Conservation (phyloP, 257 asterid species). For the Gynochthodes officinalis region DNA sequence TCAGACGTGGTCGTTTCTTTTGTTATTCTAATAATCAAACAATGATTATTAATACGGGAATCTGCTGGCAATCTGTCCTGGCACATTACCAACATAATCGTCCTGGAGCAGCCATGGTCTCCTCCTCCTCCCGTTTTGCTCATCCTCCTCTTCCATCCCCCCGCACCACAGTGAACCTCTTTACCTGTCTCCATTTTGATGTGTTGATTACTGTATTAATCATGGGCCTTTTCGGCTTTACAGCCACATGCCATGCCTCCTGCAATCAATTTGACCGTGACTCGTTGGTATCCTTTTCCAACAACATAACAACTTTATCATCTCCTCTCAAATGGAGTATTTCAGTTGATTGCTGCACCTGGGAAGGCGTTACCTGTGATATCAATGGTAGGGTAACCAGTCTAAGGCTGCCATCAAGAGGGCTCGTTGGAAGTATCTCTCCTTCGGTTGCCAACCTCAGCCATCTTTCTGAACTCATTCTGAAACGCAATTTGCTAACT, state of each 20-base stretch:
- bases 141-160: slow-evolving; percentile 9
- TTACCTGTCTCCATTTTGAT: slow-evolving; percentile 20
- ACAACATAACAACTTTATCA: slow-evolving; percentile 27
- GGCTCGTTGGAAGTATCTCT: slow-evolving; percentile 50
- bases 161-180: slow-evolving; percentile 9
- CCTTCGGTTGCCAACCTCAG: slow-evolving; percentile 52
- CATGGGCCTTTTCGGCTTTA: slow-evolving; percentile 19
- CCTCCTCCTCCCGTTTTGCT: slow-evolving; percentile 17
- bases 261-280: slow-evolving; percentile 53
- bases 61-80: slow-evolving; percentile 30
- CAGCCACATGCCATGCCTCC: slow-evolving; percentile 35
- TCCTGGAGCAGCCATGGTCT: slow-evolving; percentile 59
- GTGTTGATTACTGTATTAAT: slow-evolving; percentile 19
- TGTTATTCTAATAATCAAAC: slow-evolving; percentile 36
- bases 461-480: slow-evolving; percentile 46
- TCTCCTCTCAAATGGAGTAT: slow-evolving; percentile 61
- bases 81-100: slow-evolving; percentile 20
- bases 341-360: slow-evolving; percentile 64
- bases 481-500: slow-evolving; percentile 50
- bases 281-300: slow-evolving; percentile 47
- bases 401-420: slow-evolving; percentile 64
- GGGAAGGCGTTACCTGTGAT: slow-evolving; percentile 88
- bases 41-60: slow-evolving; percentile 22
- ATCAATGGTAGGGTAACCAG: slow-evolving; percentile 45
- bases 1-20: slow-evolving; percentile 35